A percentile compares a stretch with the other conserved stretches of the same genome.
These are phyloP conservation scores for Aegilops longissima DNA, from an alignment of 176 grass and related monocot genomes.

Conservation along the genomic window DNA sequence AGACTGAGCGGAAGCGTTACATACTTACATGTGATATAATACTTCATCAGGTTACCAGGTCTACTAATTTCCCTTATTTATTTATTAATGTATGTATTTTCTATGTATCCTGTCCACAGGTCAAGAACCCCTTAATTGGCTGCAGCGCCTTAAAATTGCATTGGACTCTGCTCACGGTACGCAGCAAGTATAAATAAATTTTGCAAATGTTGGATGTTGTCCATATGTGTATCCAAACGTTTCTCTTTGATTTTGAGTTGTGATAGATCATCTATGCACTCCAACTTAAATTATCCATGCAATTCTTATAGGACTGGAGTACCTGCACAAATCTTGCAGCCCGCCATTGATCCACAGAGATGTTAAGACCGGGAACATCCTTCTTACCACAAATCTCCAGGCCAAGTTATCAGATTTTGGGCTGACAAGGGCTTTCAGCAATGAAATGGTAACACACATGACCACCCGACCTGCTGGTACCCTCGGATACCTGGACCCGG, in stretches of 20 bases:
- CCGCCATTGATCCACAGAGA: constrained; percentile 29
- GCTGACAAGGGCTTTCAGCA: background rate
- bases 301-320: constrained; percentile 26
- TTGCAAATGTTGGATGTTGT: background rate
- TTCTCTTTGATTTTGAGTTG: background rate
- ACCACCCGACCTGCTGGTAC: constrained; percentile 2
- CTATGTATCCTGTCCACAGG: background rate
- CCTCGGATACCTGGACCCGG: constrained; percentile 23
- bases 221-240: background rate
- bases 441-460: background rate
- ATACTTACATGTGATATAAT: background rate
- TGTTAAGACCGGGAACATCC: constrained; percentile 30
- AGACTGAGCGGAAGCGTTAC: background rate
- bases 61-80: background rate
- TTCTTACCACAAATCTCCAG: background rate
- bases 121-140: constrained; percentile 19
- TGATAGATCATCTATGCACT: background rate
- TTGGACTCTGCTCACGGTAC: constrained; percentile 17
- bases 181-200: background rate
- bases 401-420: constrained; percentile 29
- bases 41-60: background rate
- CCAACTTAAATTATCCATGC: background rate
- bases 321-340: constrained; percentile 25
- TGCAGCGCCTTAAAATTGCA: constrained; percentile 28
- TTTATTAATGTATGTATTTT: background rate